Percentiles rank a stretch among this genome's conserved stretches.
Evolutionary conservation across 805 yeast species (phyloP).

Genomic region (Pichia nakasei): DNA sequence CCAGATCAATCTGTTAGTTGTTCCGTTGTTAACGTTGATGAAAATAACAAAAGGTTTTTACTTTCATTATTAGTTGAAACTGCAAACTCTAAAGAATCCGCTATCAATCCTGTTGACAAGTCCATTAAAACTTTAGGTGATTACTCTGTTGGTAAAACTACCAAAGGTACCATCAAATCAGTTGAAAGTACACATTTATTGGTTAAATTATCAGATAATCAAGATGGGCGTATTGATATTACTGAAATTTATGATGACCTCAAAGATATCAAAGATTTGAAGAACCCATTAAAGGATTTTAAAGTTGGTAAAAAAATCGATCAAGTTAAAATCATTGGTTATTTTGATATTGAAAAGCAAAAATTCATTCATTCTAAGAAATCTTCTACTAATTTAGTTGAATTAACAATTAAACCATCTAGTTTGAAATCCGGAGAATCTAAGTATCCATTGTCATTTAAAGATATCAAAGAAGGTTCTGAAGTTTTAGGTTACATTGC

Average conservation of each 20-base stretch:
- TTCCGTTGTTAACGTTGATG: conserved; percentile 58
- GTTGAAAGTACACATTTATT: conserved; percentile 63
- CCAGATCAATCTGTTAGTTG: conserved; percentile 66
- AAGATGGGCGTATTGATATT: conserved; percentile 72
- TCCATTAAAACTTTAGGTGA: conserved; percentile 42
- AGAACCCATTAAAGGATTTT: conserved; percentile 52
- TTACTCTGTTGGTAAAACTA: conserved; percentile 47
- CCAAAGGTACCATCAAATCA: conserved; percentile 51
- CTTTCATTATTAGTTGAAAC: conserved; percentile 43
- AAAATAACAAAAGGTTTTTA: conserved; percentile 60
- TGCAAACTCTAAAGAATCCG: conserved; percentile 19
- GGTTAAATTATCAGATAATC: conserved; percentile 66
- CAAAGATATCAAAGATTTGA: conserved; percentile 46
- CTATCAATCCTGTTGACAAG: conserved; percentile 54
- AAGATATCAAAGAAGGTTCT: conserved; percentile 41
- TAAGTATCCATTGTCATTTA: conserved; percentile 24
- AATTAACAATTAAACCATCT: conserved; percentile 35
- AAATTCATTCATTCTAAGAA: conserved; percentile 53
- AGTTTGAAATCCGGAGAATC: conserved; percentile 31
- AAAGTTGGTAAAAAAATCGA: conserved; percentile 47
- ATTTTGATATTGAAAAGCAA: conserved; percentile 61
- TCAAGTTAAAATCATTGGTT: conserved; percentile 64
- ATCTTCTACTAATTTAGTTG: conserved; percentile 50
- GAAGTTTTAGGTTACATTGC: conserved; percentile 55
- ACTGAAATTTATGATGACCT: conserved; percentile 54